Base-by-base conservation (phyloP, 1,284 basidiomycete genomes). In the Rhizoctonia solani region DNA sequence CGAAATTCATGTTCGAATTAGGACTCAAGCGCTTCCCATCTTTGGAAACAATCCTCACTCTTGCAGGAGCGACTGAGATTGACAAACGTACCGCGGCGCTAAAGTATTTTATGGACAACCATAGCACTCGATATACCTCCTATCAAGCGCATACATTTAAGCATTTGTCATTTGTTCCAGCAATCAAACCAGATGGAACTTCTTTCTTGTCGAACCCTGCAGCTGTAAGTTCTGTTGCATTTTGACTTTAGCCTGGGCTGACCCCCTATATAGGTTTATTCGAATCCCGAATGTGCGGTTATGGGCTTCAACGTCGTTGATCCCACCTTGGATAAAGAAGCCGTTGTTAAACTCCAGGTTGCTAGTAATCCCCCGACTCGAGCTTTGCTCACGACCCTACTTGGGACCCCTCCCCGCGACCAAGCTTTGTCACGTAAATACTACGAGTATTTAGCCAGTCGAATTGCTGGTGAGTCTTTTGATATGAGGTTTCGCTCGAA, bases 1-100 rank as follows among this genome's bases (percentile, higher is more conserved):
- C 94, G 0, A 93, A 89, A 74, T 86, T 98, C 71, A 78, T 98
- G 25, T 90, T 86, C 75, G 81, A 83, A 4, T 80, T 99, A 14
- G 96, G 95, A 1, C 79, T 99, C 19, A 83, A 81, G 49, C 84
- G 87, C 3, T 82, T 81, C 69, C 95, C 95, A 1, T 85, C 90
- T 1, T 75, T 96, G 34, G 80, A 85, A 6, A 81, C 81, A 0
- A 76, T 95, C 5, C 80, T 96, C 14, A 77, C 80, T 4, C 80
- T 95, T 8, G 92, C 92, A 42, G 82, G 89, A 0, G 80, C 79
- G 69, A 50, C 77, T 2, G 81, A 89, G 69, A 67, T 75, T 11
- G 73, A 76, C 72, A 75, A 84, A 54, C 83, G 85, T 19, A 73
- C 78, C 3, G 76, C 78, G 13, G 92, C 92, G 0, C 79, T 96